Base-by-base conservation (phyloP, 768 basidiomycete species). In the Asterophora lycoperdoides region DNA sequence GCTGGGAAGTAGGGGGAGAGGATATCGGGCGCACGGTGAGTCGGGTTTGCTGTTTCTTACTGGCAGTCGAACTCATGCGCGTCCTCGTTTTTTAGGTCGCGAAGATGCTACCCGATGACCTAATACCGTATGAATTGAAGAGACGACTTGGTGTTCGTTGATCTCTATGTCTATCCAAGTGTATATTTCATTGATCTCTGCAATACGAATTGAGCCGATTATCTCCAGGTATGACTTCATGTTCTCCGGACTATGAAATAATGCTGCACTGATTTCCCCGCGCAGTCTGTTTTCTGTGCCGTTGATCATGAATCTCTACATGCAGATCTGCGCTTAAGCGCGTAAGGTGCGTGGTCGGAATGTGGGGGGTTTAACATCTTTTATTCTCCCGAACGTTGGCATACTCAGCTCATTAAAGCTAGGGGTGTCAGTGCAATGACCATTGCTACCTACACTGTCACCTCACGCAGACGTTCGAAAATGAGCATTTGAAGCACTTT, bases 1-100 rank as follows among this genome's bases (percentile, higher is more conserved):
- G 86, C 8, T 96, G 93, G 93, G 89, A 91, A 36, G 86, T 89
- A 32, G 92, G 93, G 9, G 91, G 91, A 2, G 77, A 84, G 63
- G 80, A 80, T 33, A 67, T 79, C 50, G 69, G 79, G 48, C 70
- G 67, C 23, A 80, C 79, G 77, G 89, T 89, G 52, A 55, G 69
- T 62, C 23, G 23, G 23, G 34, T 42, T 44, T 33, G 40, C 18
- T 19, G 28, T 37, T 29, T 18, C 51, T 41, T n/a, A 26, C 9
- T 42, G 29, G 15, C 23, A 6, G 9, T 29, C 20, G n/a, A 35
- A 23, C 43, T 44, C 15, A 46, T 32, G 7, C 5, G 20, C 42
- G 42, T 26, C 40, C 23, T 28, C 23, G 4, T 20, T 30, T 17
- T 39, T 6, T 44, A 77, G 75, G 64, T 70, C 43, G 66, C 62